A percentile compares a stretch with the other conserved stretches of the same genome.
Evolutionary conservation across 164 flowering plant species (phyloP).

Genomic region (Vitis vinifera): ASM3070453v1 NC_081822.1:12333001-12333500

Average conservation of each 20-base stretch:
- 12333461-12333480: too few relatives aligned
- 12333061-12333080: conserved; percentile 73
- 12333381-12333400: too few relatives aligned
- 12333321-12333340: neutral
- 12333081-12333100: conserved; percentile 61
- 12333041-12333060: conserved; percentile 61
- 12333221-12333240: conserved; percentile 36
- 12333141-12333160: conserved; percentile 4
- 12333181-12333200: conserved; percentile 39
- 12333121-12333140: neutral
- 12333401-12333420: too few relatives aligned
- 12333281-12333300: conserved; percentile 42
- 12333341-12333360: neutral
- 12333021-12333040: conserved; percentile 52
- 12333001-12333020: conserved; percentile 46
- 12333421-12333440: too few relatives aligned
- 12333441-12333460: too few relatives aligned
- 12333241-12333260: conserved; percentile 48
- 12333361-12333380: too few relatives aligned
- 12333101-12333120: conserved; percentile 31
- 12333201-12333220: conserved; percentile 27
- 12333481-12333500: too few relatives aligned
- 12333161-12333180: conserved; percentile 6
- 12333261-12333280: conserved; percentile 53
- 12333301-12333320: neutral